Evolutionary conservation across 371 early-diverging fungal genomes (phyloP), one percentile per base, ranked within the genome.

Genomic region (Apophysomyces sp.): DNA sequence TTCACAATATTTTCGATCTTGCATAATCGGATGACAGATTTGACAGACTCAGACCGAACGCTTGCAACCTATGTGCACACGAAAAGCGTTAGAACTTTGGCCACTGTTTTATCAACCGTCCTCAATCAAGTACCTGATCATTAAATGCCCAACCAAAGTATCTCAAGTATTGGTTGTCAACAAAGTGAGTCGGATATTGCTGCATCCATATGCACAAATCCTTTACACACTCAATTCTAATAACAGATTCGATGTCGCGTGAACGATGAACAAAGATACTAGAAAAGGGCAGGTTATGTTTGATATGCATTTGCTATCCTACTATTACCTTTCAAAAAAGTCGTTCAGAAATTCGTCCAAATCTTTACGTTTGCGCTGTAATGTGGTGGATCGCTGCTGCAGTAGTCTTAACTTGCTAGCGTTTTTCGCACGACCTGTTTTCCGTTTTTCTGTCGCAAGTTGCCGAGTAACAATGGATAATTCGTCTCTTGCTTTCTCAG

Each of bases 131-230:
- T 61, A 86, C 88, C 65, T 82, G 88, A 71, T 98, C 97, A 49
- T 90, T 89, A 29, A 96, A 76, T 51, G 88, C 80, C 95, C 95
- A 94, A 9, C 96, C 95, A 6, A 94, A 60, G 65, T 93, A 93
- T 26, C 93, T 80, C 27, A 95, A 67, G 66, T 95, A 92, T 21
- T 68, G 52, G 9, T 91, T 82, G 29, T 91, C 87, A 26, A 94
- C 70, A 61, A 90, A 98, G 18, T 75, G 65, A 4, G 84, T 79
- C 15, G 94, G 90, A 65, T 86, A 88, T 21, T 68, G 73, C 1
- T 73, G 63, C 65, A 92, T 89, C 94, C 95, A 96, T 3, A 67
- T 60, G 28, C 93, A 92, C 4, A 97, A 77, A 36, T 90, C 92
- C 44, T 78, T 81, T 2, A 94, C 72, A 65, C 94, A 93, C 54